These are phyloP conservation scores for Fusarium sp. DNA, from an alignment of 2,329 filamentous ascomycete species.

Conservation along the genomic window DNA sequence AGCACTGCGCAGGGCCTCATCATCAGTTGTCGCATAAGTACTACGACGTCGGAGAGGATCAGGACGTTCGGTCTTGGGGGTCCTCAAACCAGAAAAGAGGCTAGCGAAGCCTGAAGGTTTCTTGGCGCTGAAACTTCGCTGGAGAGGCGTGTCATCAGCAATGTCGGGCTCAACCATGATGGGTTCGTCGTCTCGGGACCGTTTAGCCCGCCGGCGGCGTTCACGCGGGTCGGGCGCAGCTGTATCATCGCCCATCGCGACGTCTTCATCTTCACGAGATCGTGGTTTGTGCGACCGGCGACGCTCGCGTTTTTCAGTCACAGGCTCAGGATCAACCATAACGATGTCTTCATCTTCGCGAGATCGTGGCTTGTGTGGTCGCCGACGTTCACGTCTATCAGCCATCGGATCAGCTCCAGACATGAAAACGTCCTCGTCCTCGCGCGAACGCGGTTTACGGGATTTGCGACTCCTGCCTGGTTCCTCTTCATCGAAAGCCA, in stretches of 20 bases:
- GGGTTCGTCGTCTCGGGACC: constrained; percentile 57
- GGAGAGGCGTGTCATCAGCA: constrained; percentile 53
- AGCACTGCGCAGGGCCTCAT: constrained; percentile 63
- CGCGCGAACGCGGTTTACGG: constrained; percentile 57
- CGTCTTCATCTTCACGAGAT: constrained; percentile 58
- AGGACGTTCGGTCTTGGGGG: constrained; percentile 60
- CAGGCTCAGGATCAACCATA: constrained; percentile 62
- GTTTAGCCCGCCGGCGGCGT: constrained; percentile 55
- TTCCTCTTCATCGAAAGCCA: constrained; percentile 75
- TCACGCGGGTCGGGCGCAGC: constrained; percentile 49
- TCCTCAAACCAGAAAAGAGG: constrained; percentile 73
- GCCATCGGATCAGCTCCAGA: constrained; percentile 56
- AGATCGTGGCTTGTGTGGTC: constrained; percentile 60
- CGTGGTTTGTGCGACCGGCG: constrained; percentile 62
- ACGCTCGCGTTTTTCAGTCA: constrained; percentile 51
- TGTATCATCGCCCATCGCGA: constrained; percentile 63
- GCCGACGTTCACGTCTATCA: constrained; percentile 53
- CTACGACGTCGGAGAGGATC: constrained; percentile 62
- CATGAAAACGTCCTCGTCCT: constrained; percentile 64
- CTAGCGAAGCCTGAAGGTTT: constrained; percentile 68
- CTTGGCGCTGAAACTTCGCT: constrained; percentile 60
- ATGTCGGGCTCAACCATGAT: constrained; percentile 56
- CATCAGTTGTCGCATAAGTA: constrained; percentile 66
- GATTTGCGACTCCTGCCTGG: constrained; percentile 57
- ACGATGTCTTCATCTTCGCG: constrained; percentile 61